phyloP scores from a whole-genome alignment of 768 basidiomycete species.

The Rhodotorula paludigena region DNA sequence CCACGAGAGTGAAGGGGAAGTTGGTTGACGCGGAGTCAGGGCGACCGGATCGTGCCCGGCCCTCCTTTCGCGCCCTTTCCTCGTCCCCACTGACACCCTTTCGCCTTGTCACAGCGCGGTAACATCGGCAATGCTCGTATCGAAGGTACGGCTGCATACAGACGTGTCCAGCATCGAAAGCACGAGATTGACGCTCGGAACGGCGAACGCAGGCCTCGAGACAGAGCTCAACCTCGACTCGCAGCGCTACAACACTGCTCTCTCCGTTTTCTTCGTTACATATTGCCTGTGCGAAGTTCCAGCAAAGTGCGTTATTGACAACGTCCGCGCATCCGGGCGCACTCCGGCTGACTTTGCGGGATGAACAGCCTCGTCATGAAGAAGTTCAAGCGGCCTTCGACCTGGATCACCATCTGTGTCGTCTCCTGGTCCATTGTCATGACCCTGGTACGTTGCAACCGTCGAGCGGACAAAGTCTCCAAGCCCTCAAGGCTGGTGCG shows the following conservation, averaged over 20 bases:
- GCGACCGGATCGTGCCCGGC: too few relatives aligned
- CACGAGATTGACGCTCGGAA: too few relatives aligned
- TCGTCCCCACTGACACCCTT: too few relatives aligned
- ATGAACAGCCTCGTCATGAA: slow-evolving; percentile 3
- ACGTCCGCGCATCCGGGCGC: too few relatives aligned
- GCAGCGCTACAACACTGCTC: slow-evolving; percentile 26
- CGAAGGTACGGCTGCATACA: background rate
- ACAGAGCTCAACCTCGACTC: slow-evolving; percentile 35
- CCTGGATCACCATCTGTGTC: slow-evolving; percentile 35
- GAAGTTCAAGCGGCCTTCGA: background rate
- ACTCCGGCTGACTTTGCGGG: too few relatives aligned
- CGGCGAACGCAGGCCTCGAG: too few relatives aligned
- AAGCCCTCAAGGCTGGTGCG: background rate
- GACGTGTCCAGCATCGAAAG: slow-evolving; percentile 1
- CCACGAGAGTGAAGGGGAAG: too few relatives aligned
- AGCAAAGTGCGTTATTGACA: background rate
- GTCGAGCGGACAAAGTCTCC: background rate
- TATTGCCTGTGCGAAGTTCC: slow-evolving; percentile 8
- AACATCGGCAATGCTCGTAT: slow-evolving; percentile 22
- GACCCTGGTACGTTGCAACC: background rate
- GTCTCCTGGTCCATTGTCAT: slow-evolving; percentile 32
- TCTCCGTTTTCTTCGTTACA: slow-evolving; percentile 3
- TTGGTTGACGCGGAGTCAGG: too few relatives aligned
- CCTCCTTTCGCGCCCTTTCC: too few relatives aligned
- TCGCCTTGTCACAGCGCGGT: background rate